Evolutionary conservation across 2,329 filamentous ascomycete species (phyloP), one percentile per base, ranked within the genome.

Genomic region (Claviceps monticola): DNA sequence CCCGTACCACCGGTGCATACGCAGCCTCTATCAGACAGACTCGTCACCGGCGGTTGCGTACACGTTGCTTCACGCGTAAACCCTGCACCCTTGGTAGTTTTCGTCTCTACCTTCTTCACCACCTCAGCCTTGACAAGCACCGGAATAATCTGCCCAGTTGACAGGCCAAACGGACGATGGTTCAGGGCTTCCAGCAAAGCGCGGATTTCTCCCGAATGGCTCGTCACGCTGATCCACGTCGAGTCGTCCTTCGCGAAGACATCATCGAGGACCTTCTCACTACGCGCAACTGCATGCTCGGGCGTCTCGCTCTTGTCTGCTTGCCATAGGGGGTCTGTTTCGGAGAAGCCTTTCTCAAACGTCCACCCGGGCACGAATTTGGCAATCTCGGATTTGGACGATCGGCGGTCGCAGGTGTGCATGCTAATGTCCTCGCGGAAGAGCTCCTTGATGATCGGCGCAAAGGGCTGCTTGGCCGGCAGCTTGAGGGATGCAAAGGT

Each of bases 121-220:
- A 69, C 74, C 57, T 77, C 71, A 1, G 76, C 80, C 64, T 76
- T 79, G 37, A 87, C 76, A 1, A 87, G 71, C 2, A 84, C 80
- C 0, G 83, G 82, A 29, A 87, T 82, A 7, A 83, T 75, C 53
- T 80, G 76, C 8, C 84, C 83, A 0, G 84, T 88, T n/a, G 70
- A 71, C 13, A 87, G 68, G 2, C 68, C 63, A 61, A 86, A 87
- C 2, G 66, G 56, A n/a, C 75, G 73, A 59, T 87, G 83, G 49
- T 75, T 74, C 4, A 86, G 65, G 0, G 79, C 79, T 49, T 68
- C 59, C 3, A 82, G 69, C 23, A 80, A 64, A 51, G 67, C 71
- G 11, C 60, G 60, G 57, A 81, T 80, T 59, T 78, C 73, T 5
- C 80, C 80, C 19, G 73, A 76, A 64, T 84, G 80, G 50, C 72